Base-by-base conservation (phyloP, 768 basidiomycete genomes). In the Collybia nuda region DNA sequence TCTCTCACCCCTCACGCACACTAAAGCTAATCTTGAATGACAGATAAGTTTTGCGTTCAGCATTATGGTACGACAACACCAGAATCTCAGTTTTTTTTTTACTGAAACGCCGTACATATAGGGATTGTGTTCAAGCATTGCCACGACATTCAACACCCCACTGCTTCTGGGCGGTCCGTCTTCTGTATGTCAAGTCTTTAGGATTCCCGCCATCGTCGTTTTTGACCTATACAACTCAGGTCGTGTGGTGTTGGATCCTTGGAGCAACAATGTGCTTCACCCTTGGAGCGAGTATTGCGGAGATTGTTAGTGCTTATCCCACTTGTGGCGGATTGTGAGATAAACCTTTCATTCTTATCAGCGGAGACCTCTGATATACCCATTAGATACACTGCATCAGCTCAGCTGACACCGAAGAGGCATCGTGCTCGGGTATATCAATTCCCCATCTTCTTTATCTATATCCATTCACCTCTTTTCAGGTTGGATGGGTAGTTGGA, bases 71-170 rank as follows among this genome's bases (percentile, higher is more conserved):
- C 14, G 55, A 32, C 14, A 11, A 6, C 5, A 32, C 7, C 3
- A 11, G 12, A 5, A 32, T 11, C 32, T 5, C 12, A 32, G 32
- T 6, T 37, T 38, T 9, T 37, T 38, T 9, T 21, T 47, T 15
- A 5, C 14, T 40, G 23, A 23, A 12, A 7, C 1, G 28, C 18
- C n/a, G 15, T 22, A 14, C 23, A 26, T 1, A 17, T 50, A 81
- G 82, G 88, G 87, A 36, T 69, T 90, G 40, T 88, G 85, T 68
- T 88, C 86, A 0, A 85, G 83, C 61, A 79, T 90, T 39, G 83
- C 87, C 2, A 89, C 87, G 21, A 89, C 88, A 1, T 87, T 90
- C 74, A 85, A 88, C 57, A 87, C 86, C 0, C 88, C 87, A 0
- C 67, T 89, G 11, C 70, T 80, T 14, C 73, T 83, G 5, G 87